These are phyloP conservation scores for Plasmodium falciparum DNA, from an alignment of 169 alveolate species.

Conservation along the genomic window DNA sequence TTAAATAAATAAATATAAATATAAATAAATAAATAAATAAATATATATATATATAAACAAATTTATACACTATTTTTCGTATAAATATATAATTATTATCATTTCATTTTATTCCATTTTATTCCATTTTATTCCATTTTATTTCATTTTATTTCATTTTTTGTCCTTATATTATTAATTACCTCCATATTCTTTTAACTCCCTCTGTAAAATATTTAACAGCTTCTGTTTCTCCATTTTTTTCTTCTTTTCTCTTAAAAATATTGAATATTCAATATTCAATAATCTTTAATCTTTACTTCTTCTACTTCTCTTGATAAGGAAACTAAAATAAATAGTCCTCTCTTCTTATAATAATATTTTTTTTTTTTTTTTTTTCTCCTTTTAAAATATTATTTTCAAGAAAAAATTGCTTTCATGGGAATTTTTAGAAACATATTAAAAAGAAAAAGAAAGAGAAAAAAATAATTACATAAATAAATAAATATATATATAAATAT, in stretches of 20 bases:
- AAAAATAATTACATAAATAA: too few relatives aligned
- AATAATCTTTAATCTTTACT: not conserved
- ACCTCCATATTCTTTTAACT: conserved; percentile 72
- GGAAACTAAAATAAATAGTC: not conserved
- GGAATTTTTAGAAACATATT: too few relatives aligned
- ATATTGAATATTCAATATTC: not conserved
- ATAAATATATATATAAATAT: too few relatives aligned
- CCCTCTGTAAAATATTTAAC: conserved; percentile 50
- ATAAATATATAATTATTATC: not conserved
- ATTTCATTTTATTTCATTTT: not conserved
- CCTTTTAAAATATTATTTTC: not conserved
- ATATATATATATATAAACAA: not conserved
- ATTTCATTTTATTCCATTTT: too few relatives aligned
- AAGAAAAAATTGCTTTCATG: not conserved
- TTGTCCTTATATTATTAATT: not conserved
- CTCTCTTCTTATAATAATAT: not conserved
- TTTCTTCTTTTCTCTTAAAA: not conserved
- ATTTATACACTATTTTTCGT: too few relatives aligned
- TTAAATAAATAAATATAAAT: not conserved
- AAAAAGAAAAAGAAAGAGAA: too few relatives aligned
- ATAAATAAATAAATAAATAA: not conserved
- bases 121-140: too few relatives aligned
- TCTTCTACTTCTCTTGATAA: not conserved
- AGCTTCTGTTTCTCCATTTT: conserved; percentile 70
- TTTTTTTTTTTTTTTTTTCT: not conserved